Evolutionary conservation across 164 flowering plant genomes (phyloP).

Genomic region (Magnolia officinalis): DNA sequence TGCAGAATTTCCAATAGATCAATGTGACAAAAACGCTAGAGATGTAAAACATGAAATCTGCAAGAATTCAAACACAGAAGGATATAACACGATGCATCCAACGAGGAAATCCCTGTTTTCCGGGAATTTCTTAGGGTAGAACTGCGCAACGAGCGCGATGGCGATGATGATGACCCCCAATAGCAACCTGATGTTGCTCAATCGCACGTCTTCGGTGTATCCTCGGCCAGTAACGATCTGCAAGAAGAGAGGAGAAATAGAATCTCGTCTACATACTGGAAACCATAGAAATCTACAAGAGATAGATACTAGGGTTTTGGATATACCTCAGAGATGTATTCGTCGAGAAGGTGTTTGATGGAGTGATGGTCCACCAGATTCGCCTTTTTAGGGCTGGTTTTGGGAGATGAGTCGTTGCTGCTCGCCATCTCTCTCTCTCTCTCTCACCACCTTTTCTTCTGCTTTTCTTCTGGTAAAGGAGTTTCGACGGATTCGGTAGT

Average conservation of each 20-base stretch:
- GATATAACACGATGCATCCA: slow-evolving; percentile 84
- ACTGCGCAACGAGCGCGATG: slow-evolving; percentile 84
- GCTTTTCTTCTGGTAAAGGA: too few species aligned
- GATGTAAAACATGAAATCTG: background rate
- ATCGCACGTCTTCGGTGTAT: slow-evolving; percentile 68
- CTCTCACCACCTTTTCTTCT: background rate
- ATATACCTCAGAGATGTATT: slow-evolving; percentile 74
- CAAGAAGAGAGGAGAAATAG: background rate
- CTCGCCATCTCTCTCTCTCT: slow-evolving; percentile 14
- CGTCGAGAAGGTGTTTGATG: slow-evolving; percentile 86
- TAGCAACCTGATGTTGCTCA: slow-evolving; percentile 71
- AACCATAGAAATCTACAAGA: background rate
- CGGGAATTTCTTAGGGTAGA: slow-evolving; percentile 90
- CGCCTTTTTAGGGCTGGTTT: slow-evolving; percentile 60
- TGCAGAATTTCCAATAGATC: slow-evolving; percentile 24
- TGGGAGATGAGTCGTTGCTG: slow-evolving; percentile 10
- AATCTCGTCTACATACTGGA: background rate
- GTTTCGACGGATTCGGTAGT: too few species aligned
- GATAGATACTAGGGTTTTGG: slow-evolving; percentile 4
- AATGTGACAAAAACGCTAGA: background rate
- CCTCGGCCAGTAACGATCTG: slow-evolving; percentile 77
- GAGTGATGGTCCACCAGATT: slow-evolving; percentile 83
- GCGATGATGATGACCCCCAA: slow-evolving; percentile 61
- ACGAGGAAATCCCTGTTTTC: slow-evolving; percentile 71
- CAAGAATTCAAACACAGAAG: slow-evolving; percentile 26